Evolutionary conservation across 805 yeast genomes (phyloP).

Genomic region (Starmerella stigmatis): DNA sequence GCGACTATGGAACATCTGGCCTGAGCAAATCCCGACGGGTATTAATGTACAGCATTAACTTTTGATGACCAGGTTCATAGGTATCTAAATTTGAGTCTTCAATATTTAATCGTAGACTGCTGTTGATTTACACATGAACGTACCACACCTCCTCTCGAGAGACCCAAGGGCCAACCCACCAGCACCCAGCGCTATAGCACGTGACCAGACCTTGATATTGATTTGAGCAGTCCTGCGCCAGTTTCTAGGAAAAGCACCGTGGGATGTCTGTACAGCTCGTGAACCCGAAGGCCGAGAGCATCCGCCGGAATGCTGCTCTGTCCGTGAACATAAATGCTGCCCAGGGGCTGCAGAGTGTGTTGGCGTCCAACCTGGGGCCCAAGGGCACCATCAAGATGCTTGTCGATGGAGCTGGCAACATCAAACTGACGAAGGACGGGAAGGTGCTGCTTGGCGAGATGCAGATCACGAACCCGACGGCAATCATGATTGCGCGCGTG

Average conservation of each 20-base stretch:
- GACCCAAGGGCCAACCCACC: too few species aligned
- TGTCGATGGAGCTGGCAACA: conserved; percentile 93
- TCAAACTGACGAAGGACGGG: conserved; percentile 94
- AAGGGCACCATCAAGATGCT: conserved; percentile 92
- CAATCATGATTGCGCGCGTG: conserved; percentile 83
- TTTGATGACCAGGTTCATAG: too few species aligned
- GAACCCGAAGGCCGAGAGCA: conserved; percentile 96
- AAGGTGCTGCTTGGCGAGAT: conserved; percentile 85
- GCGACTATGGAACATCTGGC: too few species aligned
- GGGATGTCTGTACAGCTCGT: conserved; percentile 56
- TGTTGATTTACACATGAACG: too few species aligned
- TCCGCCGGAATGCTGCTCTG: conserved; percentile 88
- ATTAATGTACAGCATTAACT: too few species aligned
- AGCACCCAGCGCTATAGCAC: neutral
- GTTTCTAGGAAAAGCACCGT: conserved; percentile 4
- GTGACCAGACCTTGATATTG: neutral
- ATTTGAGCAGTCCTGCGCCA: neutral
- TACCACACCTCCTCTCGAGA: too few species aligned
- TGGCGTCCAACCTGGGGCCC: conserved; percentile 89
- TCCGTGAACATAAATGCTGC: conserved; percentile 95
- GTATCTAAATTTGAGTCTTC: too few species aligned
- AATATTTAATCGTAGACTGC: too few species aligned
- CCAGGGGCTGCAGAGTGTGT: conserved; percentile 86
- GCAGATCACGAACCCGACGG: conserved; percentile 92
- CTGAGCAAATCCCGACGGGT: too few species aligned